Evolutionary conservation across 192 early-diverging fungal species (phyloP).

Genomic region (Piromyces finnis): DNA sequence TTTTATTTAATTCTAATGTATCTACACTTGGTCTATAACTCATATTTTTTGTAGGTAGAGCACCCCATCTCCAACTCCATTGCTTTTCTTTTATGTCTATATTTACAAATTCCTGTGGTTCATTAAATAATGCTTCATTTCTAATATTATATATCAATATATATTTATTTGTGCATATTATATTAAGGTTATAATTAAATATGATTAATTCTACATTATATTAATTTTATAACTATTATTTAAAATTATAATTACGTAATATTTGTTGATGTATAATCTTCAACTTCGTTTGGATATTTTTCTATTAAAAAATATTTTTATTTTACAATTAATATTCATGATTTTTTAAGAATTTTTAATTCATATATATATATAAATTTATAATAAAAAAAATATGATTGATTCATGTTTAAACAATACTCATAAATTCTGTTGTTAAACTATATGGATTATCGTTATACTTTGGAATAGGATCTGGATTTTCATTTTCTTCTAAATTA

Average conservation of each 20-base stretch:
- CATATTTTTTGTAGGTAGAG: not conserved
- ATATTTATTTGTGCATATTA: too few species aligned
- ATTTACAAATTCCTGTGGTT: not conserved
- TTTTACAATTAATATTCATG: too few species aligned
- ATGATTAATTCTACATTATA: too few species aligned
- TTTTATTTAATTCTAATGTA: not conserved
- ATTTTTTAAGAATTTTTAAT: too few species aligned
- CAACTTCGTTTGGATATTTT: not conserved
- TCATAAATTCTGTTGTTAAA: not conserved
- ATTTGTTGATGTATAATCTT: not conserved
- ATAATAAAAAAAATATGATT: too few species aligned
- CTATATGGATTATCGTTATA: not conserved
- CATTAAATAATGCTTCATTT: not conserved
- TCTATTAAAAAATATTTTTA: too few species aligned
- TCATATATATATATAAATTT: too few species aligned
- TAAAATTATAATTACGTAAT: not conserved
- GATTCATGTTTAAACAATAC: too few species aligned
- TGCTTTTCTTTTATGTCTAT: not conserved
- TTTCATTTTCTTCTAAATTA: not conserved
- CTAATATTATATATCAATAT: too few species aligned
- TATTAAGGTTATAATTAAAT: too few species aligned
- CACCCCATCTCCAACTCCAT: constrained; percentile 1
- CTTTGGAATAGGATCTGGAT: not conserved
- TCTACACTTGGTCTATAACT: not conserved
- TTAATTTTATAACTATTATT: not conserved